Evolutionary conservation across 2,329 filamentous ascomycete species (phyloP), one percentile per base, ranked within the genome.

Genomic region (Volutella citrinella): DNA sequence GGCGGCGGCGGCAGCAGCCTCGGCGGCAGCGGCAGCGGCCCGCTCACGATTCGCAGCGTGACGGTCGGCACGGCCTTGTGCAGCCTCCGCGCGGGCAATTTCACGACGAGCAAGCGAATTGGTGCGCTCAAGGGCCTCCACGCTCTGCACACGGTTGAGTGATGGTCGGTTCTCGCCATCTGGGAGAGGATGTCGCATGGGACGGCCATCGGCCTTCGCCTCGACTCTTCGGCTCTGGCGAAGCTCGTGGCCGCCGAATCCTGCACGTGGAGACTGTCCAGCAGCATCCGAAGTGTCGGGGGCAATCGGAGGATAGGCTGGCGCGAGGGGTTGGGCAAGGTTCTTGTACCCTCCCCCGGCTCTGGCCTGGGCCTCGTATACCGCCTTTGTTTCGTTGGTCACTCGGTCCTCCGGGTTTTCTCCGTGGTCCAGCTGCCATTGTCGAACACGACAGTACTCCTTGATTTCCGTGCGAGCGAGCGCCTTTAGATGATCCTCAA

Each of bases 391-490:
- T 45, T 78, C 74, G 45, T 82, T 80, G 2, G 57, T 55, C 5
- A 57, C 49, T 13, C 68, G 66, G 3, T 78, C 66, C 1, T 68
- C 66, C 0, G 65, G 53, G 1, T 50, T 54, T 54, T 82, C 78
- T 16, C 69, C 72, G 6, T 61, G 58, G 28, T 80, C 76, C 1
- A 80, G 57, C 44, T 82, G 76, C 27, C 60, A 66, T 49, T 81
- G 76, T 5, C 78, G 73, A 23, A 82, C 68, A 13, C 78, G 75
- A 31, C 74, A 75, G 43, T 81, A 82, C 48, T 82, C 78, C 53
- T 82, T 82, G 30, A 82, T 65, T 43, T 82, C 77, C 3, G 66
- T 62, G 9, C 78, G 61, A 5, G 57, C 68, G 2, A 82, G 57
- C 2, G 58, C 46, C n/a, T 62, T 55, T 1, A 83, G 61, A 30